These are phyloP conservation scores for Asterophora parasitica DNA, from an alignment of 768 basidiomycete genomes.

Conservation along the genomic window DNA sequence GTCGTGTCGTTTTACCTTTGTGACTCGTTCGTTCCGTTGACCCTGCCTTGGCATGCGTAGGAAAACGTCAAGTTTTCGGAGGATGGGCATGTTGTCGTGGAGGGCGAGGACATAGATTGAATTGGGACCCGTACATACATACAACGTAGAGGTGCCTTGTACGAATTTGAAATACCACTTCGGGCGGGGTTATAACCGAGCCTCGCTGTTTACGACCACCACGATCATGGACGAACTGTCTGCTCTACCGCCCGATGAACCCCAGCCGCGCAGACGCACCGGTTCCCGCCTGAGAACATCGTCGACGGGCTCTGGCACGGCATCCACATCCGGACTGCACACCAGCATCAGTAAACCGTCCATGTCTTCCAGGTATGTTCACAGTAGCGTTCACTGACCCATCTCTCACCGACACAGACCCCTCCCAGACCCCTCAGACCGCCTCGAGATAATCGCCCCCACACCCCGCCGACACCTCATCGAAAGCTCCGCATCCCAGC, in stretches of 20 bases:
- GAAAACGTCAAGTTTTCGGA: slow-evolving; percentile 74
- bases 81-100: slow-evolving; percentile 68
- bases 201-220: slow-evolving; percentile 4
- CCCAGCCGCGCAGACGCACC: slow-evolving; percentile 23
- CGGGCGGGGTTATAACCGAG: background rate
- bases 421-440: slow-evolving; percentile 4
- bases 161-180: background rate
- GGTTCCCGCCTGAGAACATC: slow-evolving; percentile 25
- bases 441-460: slow-evolving; percentile 52
- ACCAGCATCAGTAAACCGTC: background rate
- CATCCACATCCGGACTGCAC: slow-evolving; percentile 19
- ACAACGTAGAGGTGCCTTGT: background rate
- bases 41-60: slow-evolving; percentile 30
- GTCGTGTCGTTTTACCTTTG: too few species aligned
- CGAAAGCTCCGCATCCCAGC: slow-evolving; percentile 52
- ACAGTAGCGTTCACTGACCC: too few species aligned
- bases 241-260: slow-evolving; percentile 32
- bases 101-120: slow-evolving; percentile 51
- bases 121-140: too few species aligned
- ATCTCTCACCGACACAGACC: slow-evolving; percentile 1
- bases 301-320: slow-evolving; percentile 20
- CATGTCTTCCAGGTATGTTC: background rate
- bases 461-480: slow-evolving; percentile 64
- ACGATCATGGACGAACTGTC: slow-evolving; percentile 36
- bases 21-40: slow-evolving; percentile 1